phyloP scores from a whole-genome alignment of 1,139 yeast species.

The Debaryomyces fabryi region DNA sequence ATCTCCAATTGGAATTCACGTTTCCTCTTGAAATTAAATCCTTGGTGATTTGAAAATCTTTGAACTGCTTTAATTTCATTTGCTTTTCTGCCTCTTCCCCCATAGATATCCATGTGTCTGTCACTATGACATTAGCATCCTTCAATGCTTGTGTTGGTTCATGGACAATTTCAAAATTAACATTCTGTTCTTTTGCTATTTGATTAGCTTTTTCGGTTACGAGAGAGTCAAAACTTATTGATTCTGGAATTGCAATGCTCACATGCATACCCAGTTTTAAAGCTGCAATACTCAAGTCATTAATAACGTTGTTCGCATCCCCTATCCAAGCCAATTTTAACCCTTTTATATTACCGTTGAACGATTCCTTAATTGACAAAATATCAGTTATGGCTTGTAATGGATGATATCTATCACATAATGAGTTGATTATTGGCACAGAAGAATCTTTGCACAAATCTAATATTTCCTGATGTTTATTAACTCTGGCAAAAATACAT shows the following conservation, averaged over 20 bases:
- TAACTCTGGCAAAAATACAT: conserved; percentile 84
- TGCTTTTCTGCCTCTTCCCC: conserved; percentile 80
- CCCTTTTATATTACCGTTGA: conserved; percentile 48
- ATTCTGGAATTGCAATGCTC: conserved; percentile 72
- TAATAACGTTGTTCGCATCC: conserved; percentile 86
- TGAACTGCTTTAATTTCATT: conserved; percentile 67
- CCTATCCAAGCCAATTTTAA: conserved; percentile 91
- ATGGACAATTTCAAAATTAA: conserved; percentile 55
- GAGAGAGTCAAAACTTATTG: conserved; percentile 58
- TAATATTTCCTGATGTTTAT: conserved; percentile 71
- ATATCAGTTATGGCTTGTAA: conserved; percentile 86
- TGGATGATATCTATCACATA: conserved; percentile 85
- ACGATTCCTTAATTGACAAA: conserved; percentile 71
- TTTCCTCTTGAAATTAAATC: conserved; percentile 54
- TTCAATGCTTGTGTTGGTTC: conserved; percentile 68
- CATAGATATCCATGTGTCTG: conserved; percentile 93
- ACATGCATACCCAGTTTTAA: conserved; percentile 77
- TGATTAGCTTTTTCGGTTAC: conserved; percentile 55
- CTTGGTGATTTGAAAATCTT: conserved; percentile 73
- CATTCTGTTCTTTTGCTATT: conserved; percentile 50
- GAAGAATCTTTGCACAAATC: conserved; percentile 66
- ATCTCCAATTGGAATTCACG: conserved; percentile 56
- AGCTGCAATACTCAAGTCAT: conserved; percentile 81
- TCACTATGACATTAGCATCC: conserved; percentile 72
- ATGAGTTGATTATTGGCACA: conserved; percentile 83